Percentiles rank a stretch among this genome's conserved stretches.
Evolutionary conservation across 1,284 basidiomycete genomes (phyloP).

Genomic region (Heterobasidion parviporum): DNA sequence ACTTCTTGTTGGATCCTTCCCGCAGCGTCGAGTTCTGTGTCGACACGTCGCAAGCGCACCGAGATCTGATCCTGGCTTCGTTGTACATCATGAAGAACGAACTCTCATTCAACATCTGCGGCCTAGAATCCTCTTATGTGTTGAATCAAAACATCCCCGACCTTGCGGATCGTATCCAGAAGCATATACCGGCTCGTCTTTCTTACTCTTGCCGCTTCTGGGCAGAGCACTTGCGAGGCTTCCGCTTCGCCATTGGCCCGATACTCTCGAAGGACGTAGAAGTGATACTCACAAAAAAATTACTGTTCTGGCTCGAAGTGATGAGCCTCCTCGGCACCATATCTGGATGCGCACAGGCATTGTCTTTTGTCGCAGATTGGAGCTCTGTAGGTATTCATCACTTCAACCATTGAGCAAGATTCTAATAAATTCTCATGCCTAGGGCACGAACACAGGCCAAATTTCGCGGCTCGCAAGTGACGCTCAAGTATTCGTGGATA

Average conservation of each 20-base stretch:
- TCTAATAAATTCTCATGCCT: not conserved
- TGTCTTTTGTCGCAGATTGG: not conserved
- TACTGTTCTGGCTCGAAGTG: slow-evolving; percentile 30
- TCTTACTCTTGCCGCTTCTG: slow-evolving; percentile 17
- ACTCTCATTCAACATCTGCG: slow-evolving; percentile 27
- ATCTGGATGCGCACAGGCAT: not conserved
- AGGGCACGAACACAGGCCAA: not conserved
- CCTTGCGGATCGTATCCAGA: slow-evolving; percentile 7
- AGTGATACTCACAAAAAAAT: slow-evolving; percentile 16
- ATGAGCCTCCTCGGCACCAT: slow-evolving; percentile 20
- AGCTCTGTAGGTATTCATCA: not conserved
- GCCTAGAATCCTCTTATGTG: slow-evolving; percentile 18
- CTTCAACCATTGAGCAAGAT: not conserved
- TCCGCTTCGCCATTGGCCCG: slow-evolving; percentile 1
- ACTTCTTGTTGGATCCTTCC: not conserved
- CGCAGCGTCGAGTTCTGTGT: slow-evolving; percentile 15
- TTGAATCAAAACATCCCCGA: slow-evolving; percentile 16
- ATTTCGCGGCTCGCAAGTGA: too few relatives aligned
- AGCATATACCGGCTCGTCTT: slow-evolving; percentile 18
- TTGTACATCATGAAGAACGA: slow-evolving; percentile 19
- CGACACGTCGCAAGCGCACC: slow-evolving; percentile 6
- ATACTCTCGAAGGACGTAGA: slow-evolving; percentile 6
- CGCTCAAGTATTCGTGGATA: too few relatives aligned
- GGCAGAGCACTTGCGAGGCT: slow-evolving; percentile 20
- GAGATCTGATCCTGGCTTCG: slow-evolving; percentile 14